Evolutionary conservation across 352 stramenopile genomes (phyloP), one percentile per base, ranked within the genome.

Genomic region (Pythium aphanidermatum): DNA sequence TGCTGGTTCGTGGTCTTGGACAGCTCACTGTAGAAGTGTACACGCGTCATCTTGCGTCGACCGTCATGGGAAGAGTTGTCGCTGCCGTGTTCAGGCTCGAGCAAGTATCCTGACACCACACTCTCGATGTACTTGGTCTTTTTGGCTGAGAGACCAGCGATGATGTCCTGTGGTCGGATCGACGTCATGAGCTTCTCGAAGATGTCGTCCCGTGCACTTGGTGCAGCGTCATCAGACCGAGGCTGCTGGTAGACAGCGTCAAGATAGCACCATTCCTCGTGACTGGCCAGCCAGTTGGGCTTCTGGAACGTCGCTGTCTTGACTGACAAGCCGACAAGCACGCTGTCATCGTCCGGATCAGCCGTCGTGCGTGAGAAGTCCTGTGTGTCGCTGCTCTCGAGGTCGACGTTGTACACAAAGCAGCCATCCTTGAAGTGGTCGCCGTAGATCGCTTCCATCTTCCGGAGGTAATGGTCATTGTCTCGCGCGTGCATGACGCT

Each of bases 101-200:
- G 35, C 34, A 58, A 25, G 29, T 54, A 56, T 0, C 54, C 54
- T 0, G 41, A 39, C 0, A 56, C 25, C 0, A 62, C 46, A 25
- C 43, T 52, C n/a, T 62, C 21, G 11, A 62, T 47, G 23, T 44
- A 56, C 41, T 62, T 62, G 31, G 41, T 50, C 0, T 8, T 13
- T 29, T 25, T 36, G 0, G 28, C 19, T 3, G 55, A 56, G 2
- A 52, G 42, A 2, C 55, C 55, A 11, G 28, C 48, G 42, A 63
- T 38, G 31, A 63, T 45, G 10, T 63, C 55, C n/a, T 51, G 27
- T 1, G 48, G 43, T 2, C 33, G 36, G 12, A 63, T 16, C 10
- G 55, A 57, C 16, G 47, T 63, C 47, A 51, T 55, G 23, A 54
- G 49, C 40, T 65, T 65, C 25, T 65, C 56, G 19, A 52, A 64